Evolutionary conservation across 106 monocot genomes (phyloP).

Genomic region (Ottelia alismoides): DNA sequence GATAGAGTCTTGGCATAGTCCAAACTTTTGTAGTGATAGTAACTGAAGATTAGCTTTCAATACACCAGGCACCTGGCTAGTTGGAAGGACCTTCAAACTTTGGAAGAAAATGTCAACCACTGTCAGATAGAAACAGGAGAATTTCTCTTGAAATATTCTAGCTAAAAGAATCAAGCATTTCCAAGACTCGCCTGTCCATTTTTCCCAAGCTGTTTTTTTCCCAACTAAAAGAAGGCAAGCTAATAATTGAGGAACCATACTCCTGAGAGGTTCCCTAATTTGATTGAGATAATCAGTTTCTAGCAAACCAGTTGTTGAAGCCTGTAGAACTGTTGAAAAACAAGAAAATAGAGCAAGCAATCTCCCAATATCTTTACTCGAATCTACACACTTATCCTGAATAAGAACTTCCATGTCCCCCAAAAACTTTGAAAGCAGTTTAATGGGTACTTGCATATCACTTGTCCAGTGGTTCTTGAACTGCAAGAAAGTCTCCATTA

Average conservation of each 20-base stretch:
- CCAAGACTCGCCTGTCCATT: constrained; percentile 48
- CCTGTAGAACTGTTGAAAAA: constrained; percentile 74
- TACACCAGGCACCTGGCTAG: constrained; percentile 33
- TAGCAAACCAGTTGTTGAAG: constrained; percentile 36
- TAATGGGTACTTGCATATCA: constrained; percentile 63
- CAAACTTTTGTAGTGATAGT: constrained; percentile 57
- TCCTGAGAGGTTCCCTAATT: constrained; percentile 38
- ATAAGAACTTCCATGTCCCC: constrained; percentile 84
- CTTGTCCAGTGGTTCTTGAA: constrained; percentile 76
- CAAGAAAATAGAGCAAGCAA: constrained; percentile 78
- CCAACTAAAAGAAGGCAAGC: constrained; percentile 40
- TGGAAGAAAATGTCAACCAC: constrained; percentile 59
- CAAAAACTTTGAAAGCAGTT: constrained; percentile 78
- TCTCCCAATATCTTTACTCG: constrained; percentile 27
- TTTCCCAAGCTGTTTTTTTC: constrained; percentile 45
- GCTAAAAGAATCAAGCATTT: constrained; percentile 68
- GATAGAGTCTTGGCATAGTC: constrained; percentile 47
- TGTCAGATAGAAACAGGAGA: constrained; percentile 45
- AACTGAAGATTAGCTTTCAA: constrained; percentile 69
- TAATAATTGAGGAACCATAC: constrained; percentile 55
- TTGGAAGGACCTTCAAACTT: constrained; percentile 31
- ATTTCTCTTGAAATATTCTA: constrained; percentile 64
- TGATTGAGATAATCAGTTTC: constrained; percentile 42
- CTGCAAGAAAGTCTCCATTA: constrained; percentile 71
- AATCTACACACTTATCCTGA: constrained; percentile 34